Percentiles rank a stretch among this genome's conserved stretches.
These are phyloP conservation scores for Aspergillus wentii DNA, from an alignment of 495 filamentous ascomycete species.

Conservation along the genomic window DNA sequence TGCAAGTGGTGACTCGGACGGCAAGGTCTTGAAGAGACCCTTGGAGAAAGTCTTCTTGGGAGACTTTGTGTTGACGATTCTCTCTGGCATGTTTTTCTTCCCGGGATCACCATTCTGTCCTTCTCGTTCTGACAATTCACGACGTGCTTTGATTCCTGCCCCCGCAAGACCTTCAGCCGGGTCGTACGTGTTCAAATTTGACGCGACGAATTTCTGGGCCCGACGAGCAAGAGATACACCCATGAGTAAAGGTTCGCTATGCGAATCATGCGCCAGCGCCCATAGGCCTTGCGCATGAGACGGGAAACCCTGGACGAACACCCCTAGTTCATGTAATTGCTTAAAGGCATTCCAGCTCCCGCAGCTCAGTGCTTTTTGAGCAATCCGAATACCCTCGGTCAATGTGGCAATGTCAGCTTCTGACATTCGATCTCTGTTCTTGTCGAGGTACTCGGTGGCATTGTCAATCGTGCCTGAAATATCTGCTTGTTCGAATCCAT, in stretches of 20 bases:
- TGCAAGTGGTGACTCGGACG: conserved; percentile 48
- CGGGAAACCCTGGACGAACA: conserved; percentile 61
- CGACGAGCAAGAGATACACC: conserved; percentile 53
- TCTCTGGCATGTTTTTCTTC: conserved; percentile 14
- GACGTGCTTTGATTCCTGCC: conserved; percentile 38
- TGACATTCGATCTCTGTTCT: conserved; percentile 46
- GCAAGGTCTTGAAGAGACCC: conserved; percentile 28
- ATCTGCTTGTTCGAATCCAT: conserved; percentile 66
- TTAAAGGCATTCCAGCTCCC: conserved; percentile 61
- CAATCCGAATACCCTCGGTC: conserved; percentile 55
- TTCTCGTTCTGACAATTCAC: conserved; percentile 21
- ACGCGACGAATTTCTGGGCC: conserved; percentile 56
- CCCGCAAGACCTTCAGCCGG: conserved; percentile 48
- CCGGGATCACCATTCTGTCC: conserved; percentile 6
- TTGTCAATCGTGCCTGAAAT: conserved; percentile 57
- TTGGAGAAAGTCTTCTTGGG: conserved; percentile 31
- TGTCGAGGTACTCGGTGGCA: conserved; percentile 58
- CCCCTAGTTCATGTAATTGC: conserved; percentile 68
- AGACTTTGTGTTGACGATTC: conserved; percentile 21
- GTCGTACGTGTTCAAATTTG: conserved; percentile 40
- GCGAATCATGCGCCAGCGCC: conserved; percentile 44
- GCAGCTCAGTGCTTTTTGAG: conserved; percentile 53
- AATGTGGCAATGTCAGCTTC: conserved; percentile 57
- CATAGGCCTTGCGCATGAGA: conserved; percentile 49
- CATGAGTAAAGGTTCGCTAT: conserved; percentile 34